Base-by-base conservation (phyloP, 1,139 yeast genomes). In the Candida tropicalis region DNA sequence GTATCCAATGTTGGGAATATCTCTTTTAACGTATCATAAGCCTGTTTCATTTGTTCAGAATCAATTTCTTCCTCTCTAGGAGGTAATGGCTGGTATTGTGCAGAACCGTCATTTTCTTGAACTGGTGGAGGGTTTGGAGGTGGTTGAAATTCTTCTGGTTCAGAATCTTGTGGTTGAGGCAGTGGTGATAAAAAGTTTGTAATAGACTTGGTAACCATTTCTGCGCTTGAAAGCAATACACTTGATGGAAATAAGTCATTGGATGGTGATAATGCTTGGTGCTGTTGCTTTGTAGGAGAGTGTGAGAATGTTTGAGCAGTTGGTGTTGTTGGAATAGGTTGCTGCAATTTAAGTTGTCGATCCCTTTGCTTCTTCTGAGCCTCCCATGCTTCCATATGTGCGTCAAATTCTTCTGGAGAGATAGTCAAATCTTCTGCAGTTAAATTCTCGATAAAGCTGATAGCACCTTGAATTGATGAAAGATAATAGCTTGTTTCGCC, bases 401-500 rank as follows among this genome's bases (percentile, higher is more conserved):
- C 69, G 41, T 70, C 70, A 50, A 63, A 76, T 45, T 84, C 90
- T 43, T 80, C 82, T 39, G 76, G 73, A 3, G 71, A 62, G 3
- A 90, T 80, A 0, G 91, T 82, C 40, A 91, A 66, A 25, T 82
- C 79, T 2, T 78, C 75, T 35, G 68, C 64, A 38, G 73, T 78
- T 38, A 91, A 63, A 17, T 80, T 78, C 46, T 82, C 79, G 20
- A 91, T 78, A 58, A 90, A 91, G 44, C 82, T 77, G 25, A 89
- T 77, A 0, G 97, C 97, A 3, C 93, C 95, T 57, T 87, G 89
- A 24, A 88, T 65, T n/a, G 95, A 86, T 29, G 95, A 85, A 43
- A 91, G 69, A 59, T 91, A 91, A 60, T 91, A 91, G 33, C 93
- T 86, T 0, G 93, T 84, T 60, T 91, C 98, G 3, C 98, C 97